Evolutionary conservation across 768 basidiomycete species (phyloP).

Genomic region (Kwoniella mangroviensis): DNA sequence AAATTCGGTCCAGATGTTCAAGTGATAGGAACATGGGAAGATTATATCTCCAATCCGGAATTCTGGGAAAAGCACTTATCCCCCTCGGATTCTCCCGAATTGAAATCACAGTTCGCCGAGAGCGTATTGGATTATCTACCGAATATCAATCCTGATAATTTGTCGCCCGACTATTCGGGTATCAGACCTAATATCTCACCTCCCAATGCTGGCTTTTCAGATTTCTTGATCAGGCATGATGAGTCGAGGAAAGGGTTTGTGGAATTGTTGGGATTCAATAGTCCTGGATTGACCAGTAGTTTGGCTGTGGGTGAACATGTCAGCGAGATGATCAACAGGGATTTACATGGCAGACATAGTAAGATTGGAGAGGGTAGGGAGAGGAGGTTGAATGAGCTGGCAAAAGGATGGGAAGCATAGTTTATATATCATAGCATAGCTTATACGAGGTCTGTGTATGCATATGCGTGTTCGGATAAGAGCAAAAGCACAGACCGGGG

Average conservation of each 20-base stretch:
- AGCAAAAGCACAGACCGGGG: background rate
- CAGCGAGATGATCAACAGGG: constrained; percentile 60
- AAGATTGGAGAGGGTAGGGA: constrained; percentile 16
- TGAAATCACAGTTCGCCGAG: constrained; percentile 65
- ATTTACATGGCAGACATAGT: constrained; percentile 30
- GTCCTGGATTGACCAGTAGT: constrained; percentile 84
- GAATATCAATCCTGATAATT: constrained; percentile 39
- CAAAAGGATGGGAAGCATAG: constrained; percentile 41
- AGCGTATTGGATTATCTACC: constrained; percentile 63
- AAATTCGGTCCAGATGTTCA: constrained; percentile 93
- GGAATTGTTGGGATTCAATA: constrained; percentile 86
- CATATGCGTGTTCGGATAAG: no score
- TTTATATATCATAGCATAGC: background rate
- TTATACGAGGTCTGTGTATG: background rate
- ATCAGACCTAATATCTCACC: constrained; percentile 80
- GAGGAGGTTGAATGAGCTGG: constrained; percentile 27
- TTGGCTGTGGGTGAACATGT: constrained; percentile 86
- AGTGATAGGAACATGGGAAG: constrained; percentile 69
- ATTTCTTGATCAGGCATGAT: constrained; percentile 72
- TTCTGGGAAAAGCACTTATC: constrained; percentile 34
- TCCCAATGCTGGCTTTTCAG: constrained; percentile 75
- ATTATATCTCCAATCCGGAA: constrained; percentile 22
- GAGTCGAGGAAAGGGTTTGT: constrained; percentile 63
- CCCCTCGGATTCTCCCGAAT: constrained; percentile 22
- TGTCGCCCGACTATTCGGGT: constrained; percentile 53